phyloP scores from a whole-genome alignment of 176 grass and related monocot species.

The Musa troglodytarum region DNA sequence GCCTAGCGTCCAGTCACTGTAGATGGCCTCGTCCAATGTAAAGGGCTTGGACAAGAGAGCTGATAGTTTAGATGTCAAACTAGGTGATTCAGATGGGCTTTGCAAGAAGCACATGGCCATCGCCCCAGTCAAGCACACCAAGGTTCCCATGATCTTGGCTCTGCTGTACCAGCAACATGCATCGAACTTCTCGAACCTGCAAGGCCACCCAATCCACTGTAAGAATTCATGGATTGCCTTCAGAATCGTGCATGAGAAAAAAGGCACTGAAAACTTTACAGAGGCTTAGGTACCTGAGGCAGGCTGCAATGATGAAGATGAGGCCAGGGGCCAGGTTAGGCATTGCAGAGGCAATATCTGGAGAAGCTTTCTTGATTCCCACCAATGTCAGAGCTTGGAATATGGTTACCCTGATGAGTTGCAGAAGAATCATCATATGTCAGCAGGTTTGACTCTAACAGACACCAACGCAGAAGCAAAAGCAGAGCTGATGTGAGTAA shows the following conservation, averaged over 20 bases:
- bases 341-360: constrained; percentile 45
- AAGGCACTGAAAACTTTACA: too few species aligned
- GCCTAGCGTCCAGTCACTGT: constrained; percentile 43
- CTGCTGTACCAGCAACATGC: constrained; percentile 45
- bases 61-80: not conserved
- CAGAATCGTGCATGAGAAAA: too few species aligned
- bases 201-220: not conserved
- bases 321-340: constrained; percentile 46
- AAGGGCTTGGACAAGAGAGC: not conserved
- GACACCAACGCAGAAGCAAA: too few species aligned
- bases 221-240: too few species aligned
- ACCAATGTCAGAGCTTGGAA: constrained; percentile 42
- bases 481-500: too few species aligned
- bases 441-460: too few species aligned
- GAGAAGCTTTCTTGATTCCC: constrained; percentile 32
- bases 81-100: constrained; percentile 16
- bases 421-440: not conserved
- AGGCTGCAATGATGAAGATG: constrained; percentile 58
- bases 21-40: not conserved
- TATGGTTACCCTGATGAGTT: constrained; percentile 26
- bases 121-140: constrained; percentile 49
- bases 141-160: constrained; percentile 48
- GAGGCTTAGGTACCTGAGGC: constrained; percentile 30
- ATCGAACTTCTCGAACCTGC: constrained; percentile 57
- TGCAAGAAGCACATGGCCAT: constrained; percentile 57